Conservation (phyloP, 371 early-diverging fungal species). For the Basidiobolus heterosporus region DNA sequence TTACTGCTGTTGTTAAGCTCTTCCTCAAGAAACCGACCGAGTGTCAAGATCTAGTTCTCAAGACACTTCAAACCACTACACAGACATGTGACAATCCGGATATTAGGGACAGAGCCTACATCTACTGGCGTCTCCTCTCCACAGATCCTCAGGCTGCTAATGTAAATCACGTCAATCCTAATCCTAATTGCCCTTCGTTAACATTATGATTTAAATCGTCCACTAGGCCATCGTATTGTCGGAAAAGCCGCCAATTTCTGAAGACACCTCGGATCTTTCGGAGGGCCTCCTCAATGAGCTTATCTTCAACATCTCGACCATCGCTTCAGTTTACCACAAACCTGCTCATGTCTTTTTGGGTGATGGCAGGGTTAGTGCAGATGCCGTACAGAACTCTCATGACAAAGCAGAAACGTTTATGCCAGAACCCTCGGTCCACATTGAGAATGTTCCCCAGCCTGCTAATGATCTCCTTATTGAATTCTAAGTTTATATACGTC, state of each 20-base stretch:
- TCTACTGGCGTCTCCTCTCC: constrained; percentile 90
- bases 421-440: too few species aligned
- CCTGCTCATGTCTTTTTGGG: constrained; percentile 58
- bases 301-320: constrained; percentile 62
- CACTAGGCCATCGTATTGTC: constrained; percentile 51
- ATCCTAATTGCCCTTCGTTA: neutral
- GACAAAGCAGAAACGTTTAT: too few species aligned
- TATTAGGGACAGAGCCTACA: constrained; percentile 85
- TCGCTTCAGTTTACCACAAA: constrained; percentile 87
- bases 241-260: constrained; percentile 82
- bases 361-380: constrained; percentile 6
- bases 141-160: constrained; percentile 79
- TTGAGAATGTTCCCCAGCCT: too few species aligned
- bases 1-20: constrained; percentile 79
- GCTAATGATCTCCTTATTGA: too few species aligned
- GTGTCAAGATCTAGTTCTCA: constrained; percentile 73
- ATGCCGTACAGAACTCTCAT: constrained; percentile 1
- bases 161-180: too few species aligned
- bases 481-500: too few species aligned
- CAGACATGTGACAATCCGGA: constrained; percentile 87
- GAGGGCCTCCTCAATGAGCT: constrained; percentile 65
- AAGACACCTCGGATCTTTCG: constrained; percentile 35
- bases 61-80: constrained; percentile 72
- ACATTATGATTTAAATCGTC: too few species aligned
- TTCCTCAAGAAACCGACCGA: constrained; percentile 78